Evolutionary conservation across 495 filamentous ascomycete genomes (phyloP), one percentile per base, ranked within the genome.

Genomic region (Neurospora sp.): DNA sequence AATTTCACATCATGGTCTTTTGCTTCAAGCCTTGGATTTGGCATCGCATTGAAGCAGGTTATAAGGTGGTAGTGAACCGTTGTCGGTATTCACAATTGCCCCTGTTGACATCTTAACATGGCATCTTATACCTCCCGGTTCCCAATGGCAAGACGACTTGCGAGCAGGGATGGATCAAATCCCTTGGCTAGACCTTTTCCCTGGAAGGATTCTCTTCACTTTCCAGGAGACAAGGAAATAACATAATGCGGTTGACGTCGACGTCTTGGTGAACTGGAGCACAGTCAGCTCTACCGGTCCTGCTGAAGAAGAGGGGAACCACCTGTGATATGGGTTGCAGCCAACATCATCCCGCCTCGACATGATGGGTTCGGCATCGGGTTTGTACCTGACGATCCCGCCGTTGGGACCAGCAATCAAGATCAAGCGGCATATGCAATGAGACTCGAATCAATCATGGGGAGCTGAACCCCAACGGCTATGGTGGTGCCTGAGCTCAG

Each of bases 11-110:
- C 12, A 35, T 18, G 7, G 27, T 18, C 7, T 35, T 35, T 37
- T 0, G 1, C 54, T 9, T 14, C 2, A 27, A 35, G 27, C 41
- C 75, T 74, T 74, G 75, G 46, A 48, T 74, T 74, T 38, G 27
- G 37, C n/a, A 46, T 14, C 12, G 7, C 10, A 71, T 44, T 71
- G 66, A 76, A 76, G 74, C 75, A 66, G 71, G 75, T 75, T 76
- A 62, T 75, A 37, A 54, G 62, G 75, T 76, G 70, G 75, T 74
- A 76, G 38, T 31, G 54, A 35, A 35, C 54, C 54, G 27, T 35
- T 66, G 27, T 66, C 14, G 27, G 54, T 62, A 62, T 62, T 31
- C 27, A 62, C 48, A 27, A 27, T 3, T 3, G 20, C 48, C 46
- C 48, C 48, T 35, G 54, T 62, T 66, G 54, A 66, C 54, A 66